Evolutionary conservation across 108 stramenopile genomes (phyloP).

Genomic region (Discostella pseudostelligera): DNA sequence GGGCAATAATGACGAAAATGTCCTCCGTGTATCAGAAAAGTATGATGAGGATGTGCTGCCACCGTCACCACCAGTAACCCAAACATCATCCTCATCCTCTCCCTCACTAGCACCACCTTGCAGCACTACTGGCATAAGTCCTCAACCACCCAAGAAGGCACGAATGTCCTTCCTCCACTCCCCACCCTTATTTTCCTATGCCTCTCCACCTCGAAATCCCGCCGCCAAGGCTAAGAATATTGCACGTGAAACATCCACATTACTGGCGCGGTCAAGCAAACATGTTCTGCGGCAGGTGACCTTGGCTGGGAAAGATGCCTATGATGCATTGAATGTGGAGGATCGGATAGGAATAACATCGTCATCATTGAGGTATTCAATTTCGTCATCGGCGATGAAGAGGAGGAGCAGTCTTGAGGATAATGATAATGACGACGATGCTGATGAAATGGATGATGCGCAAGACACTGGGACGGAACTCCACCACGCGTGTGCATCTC

Average conservation of each 20-base stretch:
- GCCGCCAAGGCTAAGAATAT: background rate
- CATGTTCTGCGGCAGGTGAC: slow-evolving; percentile 32
- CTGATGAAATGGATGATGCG: background rate
- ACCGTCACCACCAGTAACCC: too few species aligned
- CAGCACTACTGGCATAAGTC: too few species aligned
- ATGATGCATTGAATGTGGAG: slow-evolving; percentile 7
- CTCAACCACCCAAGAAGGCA: too few species aligned
- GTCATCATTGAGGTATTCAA: background rate
- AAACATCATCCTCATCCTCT: too few species aligned
- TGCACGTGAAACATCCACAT: slow-evolving; percentile 13
- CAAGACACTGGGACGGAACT: slow-evolving; percentile 26
- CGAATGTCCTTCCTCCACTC: too few species aligned
- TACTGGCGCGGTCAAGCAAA: slow-evolving; percentile 23
- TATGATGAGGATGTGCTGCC: too few species aligned
- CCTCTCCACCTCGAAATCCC: too few species aligned
- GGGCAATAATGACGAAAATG: too few species aligned
- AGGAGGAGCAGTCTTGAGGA: background rate
- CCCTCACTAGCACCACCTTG: too few species aligned
- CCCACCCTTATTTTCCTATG: too few species aligned
- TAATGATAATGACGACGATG: slow-evolving; percentile 12
- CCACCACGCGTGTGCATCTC: slow-evolving; percentile 41
- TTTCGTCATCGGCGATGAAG: background rate
- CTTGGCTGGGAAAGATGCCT: slow-evolving; percentile 25
- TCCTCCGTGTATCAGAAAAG: too few species aligned
- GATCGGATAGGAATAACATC: background rate